A percentile compares a stretch with the other conserved stretches of the same genome.
Evolutionary conservation across 768 basidiomycete species (phyloP).

Genomic region (Pilatotrama ljubarskyi): DNA sequence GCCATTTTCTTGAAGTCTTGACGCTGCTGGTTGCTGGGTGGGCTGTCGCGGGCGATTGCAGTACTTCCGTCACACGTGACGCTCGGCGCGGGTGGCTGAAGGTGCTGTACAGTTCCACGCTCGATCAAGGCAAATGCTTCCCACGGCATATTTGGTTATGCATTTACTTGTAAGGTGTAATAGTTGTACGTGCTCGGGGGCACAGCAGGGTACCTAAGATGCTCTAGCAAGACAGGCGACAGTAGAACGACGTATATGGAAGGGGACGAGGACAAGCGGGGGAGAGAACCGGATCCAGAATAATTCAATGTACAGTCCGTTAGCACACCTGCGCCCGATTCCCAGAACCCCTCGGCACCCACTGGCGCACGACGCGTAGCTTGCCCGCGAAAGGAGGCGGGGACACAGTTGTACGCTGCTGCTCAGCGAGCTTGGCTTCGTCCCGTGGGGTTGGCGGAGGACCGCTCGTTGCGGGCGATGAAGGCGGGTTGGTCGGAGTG

Average conservation of each 20-base stretch:
- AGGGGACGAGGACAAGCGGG: conserved; percentile 5
- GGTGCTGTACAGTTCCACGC: conserved; percentile 22
- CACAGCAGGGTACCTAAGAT: background rate
- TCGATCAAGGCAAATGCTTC: conserved; percentile 1
- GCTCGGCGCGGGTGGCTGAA: conserved; percentile 18
- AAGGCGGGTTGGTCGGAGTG: conserved; percentile 43
- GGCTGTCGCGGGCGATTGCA: conserved; percentile 19
- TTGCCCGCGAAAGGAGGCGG: conserved; percentile 17
- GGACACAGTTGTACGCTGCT: conserved; percentile 2
- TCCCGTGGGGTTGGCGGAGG: conserved; percentile 50
- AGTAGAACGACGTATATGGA: background rate
- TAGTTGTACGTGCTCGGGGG: background rate
- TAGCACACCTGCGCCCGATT: conserved; percentile 36
- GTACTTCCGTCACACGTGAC: conserved; percentile 26
- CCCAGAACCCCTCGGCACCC: conserved; percentile 27
- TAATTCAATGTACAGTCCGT: conserved; percentile 18
- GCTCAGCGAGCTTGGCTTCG: conserved; percentile 17
- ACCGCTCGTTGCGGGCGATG: conserved; percentile 50
- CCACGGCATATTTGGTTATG: conserved; percentile 14
- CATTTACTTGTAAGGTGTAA: conserved; percentile 15
- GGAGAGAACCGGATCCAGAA: conserved; percentile 10
- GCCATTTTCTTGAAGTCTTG: conserved; percentile 71
- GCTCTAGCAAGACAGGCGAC: background rate
- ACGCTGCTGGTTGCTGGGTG: conserved; percentile 34
- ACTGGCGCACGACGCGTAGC: conserved; percentile 53